Conservation (phyloP, 2,329 filamentous ascomycete genomes). For the Penicillium hordei region DNA sequence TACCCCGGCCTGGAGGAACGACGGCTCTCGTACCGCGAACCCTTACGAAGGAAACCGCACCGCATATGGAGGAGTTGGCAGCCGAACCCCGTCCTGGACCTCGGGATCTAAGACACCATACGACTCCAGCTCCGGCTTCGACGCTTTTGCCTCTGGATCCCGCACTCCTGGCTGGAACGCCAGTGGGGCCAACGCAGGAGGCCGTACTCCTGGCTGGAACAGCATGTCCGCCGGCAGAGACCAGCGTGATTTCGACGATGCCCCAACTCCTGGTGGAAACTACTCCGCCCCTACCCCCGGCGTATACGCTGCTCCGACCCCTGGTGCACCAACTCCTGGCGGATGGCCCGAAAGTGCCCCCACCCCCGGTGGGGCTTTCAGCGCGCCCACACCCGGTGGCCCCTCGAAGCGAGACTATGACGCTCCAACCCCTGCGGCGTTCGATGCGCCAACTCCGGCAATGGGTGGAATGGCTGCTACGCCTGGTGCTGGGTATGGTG, state of each 20-base stretch:
- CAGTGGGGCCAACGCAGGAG: constrained; percentile 55
- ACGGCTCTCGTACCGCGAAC: constrained; percentile 53
- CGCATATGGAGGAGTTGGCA: constrained; percentile 65
- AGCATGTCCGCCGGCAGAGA: constrained; percentile 28
- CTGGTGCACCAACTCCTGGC: constrained; percentile 58
- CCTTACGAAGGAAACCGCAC: constrained; percentile 72
- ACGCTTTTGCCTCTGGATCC: constrained; percentile 66
- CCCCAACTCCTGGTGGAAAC: constrained; percentile 67
- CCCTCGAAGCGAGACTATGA: constrained; percentile 29
- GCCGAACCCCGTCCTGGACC: constrained; percentile 75
- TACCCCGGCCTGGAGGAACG: constrained; percentile 58
- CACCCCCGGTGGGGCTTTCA: constrained; percentile 47
- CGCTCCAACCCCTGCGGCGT: constrained; percentile 25
- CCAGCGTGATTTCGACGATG: constrained; percentile 60
- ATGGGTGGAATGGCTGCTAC: constrained; percentile 40
- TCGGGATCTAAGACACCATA: constrained; percentile 72
- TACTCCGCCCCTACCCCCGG: constrained; percentile 69
- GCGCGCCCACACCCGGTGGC: constrained; percentile 46
- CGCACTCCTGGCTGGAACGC: constrained; percentile 73
- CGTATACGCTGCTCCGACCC: constrained; percentile 63
- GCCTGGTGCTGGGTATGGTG: constrained; percentile 39
- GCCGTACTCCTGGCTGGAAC: constrained; percentile 48
- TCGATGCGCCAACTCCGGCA: constrained; percentile 53
- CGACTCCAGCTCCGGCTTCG: constrained; percentile 66
- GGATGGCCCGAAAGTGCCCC: constrained; percentile 48